phyloP scores from a whole-genome alignment of 768 basidiomycete genomes.

The Erythrobasidium yunnanense region DNA sequence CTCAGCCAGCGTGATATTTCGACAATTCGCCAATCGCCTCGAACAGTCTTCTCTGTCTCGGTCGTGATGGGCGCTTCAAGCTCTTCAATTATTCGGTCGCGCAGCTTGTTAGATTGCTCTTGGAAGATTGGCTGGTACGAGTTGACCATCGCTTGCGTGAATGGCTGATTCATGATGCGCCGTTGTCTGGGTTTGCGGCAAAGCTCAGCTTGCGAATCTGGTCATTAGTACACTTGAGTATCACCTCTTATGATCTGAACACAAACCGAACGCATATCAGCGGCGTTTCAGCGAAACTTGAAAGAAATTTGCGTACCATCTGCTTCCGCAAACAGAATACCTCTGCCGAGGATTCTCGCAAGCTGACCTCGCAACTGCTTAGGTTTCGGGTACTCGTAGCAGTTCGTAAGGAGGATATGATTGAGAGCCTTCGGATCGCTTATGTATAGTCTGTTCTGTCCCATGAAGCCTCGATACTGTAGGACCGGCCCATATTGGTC shows the following conservation, averaged over 20 bases:
- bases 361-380: neutral
- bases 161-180: conserved; percentile 10
- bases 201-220: too few relatives aligned
- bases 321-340: conserved; percentile 25
- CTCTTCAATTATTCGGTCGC: too few relatives aligned
- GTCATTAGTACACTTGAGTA: too few relatives aligned
- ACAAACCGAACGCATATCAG: too few relatives aligned
- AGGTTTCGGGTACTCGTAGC: conserved; percentile 27
- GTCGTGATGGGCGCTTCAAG: too few relatives aligned
- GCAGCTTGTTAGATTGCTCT: neutral
- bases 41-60: neutral
- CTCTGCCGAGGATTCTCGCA: conserved; percentile 1
- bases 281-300: neutral
- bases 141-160: conserved; percentile 15
- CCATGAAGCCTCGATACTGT: conserved; percentile 9
- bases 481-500: conserved; percentile 9
- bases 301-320: neutral
- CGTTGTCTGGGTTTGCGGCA: too few relatives aligned
- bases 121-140: conserved; percentile 26
- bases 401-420: conserved; percentile 4
- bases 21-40: conserved; percentile 28
- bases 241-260: too few relatives aligned
- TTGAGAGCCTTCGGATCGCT: conserved; percentile 26
- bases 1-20: conserved; percentile 41
- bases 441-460: conserved; percentile 21